phyloP scores from a whole-genome alignment of 1,139 yeast genomes.

The Pichia norvegensis region DNA sequence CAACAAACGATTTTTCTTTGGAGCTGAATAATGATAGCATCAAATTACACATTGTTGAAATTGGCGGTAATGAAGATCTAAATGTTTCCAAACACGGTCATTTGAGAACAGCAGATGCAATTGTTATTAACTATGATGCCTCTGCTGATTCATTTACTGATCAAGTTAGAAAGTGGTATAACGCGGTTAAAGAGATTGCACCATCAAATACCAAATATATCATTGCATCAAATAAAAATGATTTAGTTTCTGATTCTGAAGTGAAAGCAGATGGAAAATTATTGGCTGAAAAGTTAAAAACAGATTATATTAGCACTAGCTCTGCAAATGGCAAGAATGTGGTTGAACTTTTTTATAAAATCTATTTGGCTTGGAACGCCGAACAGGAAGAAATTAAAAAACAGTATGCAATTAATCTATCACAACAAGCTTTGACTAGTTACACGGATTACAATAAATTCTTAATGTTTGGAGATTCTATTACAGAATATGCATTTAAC shows the following conservation, averaged over 20 bases:
- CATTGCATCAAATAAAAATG: neutral
- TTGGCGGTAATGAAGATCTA: neutral
- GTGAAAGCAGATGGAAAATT: neutral
- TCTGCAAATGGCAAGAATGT: neutral
- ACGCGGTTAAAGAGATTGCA: neutral
- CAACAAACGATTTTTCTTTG: neutral
- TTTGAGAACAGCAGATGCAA: neutral
- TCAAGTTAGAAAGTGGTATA: neutral
- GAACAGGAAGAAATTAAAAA: neutral
- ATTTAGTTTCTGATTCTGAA: neutral
- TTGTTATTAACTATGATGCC: neutral
- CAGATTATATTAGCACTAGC: neutral
- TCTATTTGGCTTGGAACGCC: neutral
- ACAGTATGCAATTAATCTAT: neutral
- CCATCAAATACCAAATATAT: neutral
- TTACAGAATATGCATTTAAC: slow-evolving; percentile 47
- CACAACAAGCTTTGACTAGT: neutral
- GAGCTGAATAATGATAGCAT: neutral
- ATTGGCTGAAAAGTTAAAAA: neutral
- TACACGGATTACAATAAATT: slow-evolving; percentile 33
- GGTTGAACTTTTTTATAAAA: neutral
- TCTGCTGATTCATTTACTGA: neutral
- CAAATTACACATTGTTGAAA: neutral
- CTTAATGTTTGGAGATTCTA: slow-evolving; percentile 62
- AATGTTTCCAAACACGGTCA: neutral